A percentile compares a stretch with the other conserved stretches of the same genome.
phyloP scores from a whole-genome alignment of 768 basidiomycete genomes.

The Cyclocybe cylindracea region DNA sequence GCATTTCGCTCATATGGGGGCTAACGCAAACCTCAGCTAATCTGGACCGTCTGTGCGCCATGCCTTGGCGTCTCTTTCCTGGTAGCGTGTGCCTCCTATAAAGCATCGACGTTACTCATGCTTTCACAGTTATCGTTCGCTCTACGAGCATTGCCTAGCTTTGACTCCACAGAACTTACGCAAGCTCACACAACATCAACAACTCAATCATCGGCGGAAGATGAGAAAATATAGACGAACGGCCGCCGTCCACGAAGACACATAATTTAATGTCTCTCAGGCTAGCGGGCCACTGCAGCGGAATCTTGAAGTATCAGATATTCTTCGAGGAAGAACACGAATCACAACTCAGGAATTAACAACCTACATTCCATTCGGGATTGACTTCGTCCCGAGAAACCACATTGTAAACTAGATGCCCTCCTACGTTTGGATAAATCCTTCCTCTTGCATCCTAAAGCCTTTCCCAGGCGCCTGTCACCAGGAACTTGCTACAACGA shows the following conservation, averaged over 20 bases:
- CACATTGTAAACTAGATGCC: too few species aligned
- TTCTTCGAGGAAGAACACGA: too few species aligned
- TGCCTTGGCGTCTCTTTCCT: slow-evolving; percentile 65
- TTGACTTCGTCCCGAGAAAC: too few species aligned
- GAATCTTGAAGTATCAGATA: neutral
- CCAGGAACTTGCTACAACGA: too few species aligned
- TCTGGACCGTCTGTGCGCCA: slow-evolving; percentile 76
- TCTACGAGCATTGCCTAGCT: slow-evolving; percentile 37
- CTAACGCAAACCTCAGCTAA: slow-evolving; percentile 40
- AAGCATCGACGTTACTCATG: neutral
- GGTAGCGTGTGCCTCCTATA: slow-evolving; percentile 34
- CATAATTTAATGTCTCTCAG: neutral
- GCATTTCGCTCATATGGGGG: slow-evolving; percentile 5
- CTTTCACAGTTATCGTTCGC: slow-evolving; percentile 39
- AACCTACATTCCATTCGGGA: too few species aligned
- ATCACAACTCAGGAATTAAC: too few species aligned
- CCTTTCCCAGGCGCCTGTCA: too few species aligned
- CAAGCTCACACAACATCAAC: slow-evolving; percentile 17
- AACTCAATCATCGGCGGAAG: slow-evolving; percentile 19
- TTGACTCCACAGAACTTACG: slow-evolving; percentile 17
- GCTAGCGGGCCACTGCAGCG: neutral
- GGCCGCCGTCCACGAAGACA: neutral
- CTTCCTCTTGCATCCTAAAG: too few species aligned
- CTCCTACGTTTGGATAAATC: too few species aligned
- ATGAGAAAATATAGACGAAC: slow-evolving; percentile 16